Evolutionary conservation across 805 yeast genomes (phyloP), one percentile per base, ranked within the genome.

Genomic region (Kazachstania kunashirensis): DNA sequence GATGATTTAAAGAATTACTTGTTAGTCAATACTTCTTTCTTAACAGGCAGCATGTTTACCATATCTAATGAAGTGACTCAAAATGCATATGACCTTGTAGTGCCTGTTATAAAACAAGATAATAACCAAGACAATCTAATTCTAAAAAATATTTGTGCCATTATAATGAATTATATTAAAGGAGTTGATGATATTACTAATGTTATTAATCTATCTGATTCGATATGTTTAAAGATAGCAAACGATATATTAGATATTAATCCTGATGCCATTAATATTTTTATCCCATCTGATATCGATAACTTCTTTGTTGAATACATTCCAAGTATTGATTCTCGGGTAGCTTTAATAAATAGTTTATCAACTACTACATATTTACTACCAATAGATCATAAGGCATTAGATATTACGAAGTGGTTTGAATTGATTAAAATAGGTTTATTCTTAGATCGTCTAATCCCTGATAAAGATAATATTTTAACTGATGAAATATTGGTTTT

Each of bases 301-400:
- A 31, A 24, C 1, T 49, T 57, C 30, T 38, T 59, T 17, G 36
- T 30, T 0, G 46, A 53, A 5, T 56, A 61, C 51, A 57, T 65
- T 11, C 49, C 53, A 1, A 19, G 26, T 2, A 44, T 63, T 24
- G 67, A 65, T 39, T 50, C 61, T 9, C 53, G 63, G 28, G 41
- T 74, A 15, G 50, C 77, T 0, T 48, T 73, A 18, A 68, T 74
- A 0, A 73, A 72, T 45, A 65, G 74, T 1, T 48, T 75, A 32
- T 68, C 60, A 18, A 57, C 62, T 10, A 68, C 63, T 37, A 55
- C 68, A 2, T 65, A 62, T 33, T 18, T 62, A 1, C 6, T 59
- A 6, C 9, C 33, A 3, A 31, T 36, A 1, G n/a, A 34, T 3
- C 48, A 47, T 1, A 33, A 29, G 2, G 9, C 33, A 0, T 44